A percentile compares a stretch with the other conserved stretches of the same genome.
phyloP scores from a whole-genome alignment of 371 early-diverging fungal species.

The Mortierella sp. region DNA sequence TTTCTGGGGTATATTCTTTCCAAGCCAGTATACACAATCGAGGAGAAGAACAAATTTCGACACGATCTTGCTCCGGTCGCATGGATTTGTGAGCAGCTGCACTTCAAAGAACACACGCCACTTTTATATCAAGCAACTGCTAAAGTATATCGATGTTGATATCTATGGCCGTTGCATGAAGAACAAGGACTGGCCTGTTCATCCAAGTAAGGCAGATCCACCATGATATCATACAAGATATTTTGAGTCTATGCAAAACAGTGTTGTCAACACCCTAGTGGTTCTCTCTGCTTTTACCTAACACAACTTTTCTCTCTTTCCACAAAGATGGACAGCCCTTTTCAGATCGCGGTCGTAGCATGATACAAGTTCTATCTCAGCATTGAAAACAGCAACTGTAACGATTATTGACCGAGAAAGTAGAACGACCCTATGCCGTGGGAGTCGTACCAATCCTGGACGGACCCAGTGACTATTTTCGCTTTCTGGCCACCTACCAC shows the following conservation, averaged over 20 bases:
- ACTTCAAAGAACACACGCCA: conserved; percentile 19
- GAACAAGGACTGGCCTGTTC: conserved; percentile 27
- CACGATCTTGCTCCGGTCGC: conserved; percentile 34
- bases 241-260: too few relatives aligned
- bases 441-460: conserved; percentile 49
- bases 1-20: conserved; percentile 3
- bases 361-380: conserved; percentile 49
- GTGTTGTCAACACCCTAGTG: too few relatives aligned
- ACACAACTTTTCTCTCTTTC: background rate
- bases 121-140: conserved; percentile 35
- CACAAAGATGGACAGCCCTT: conserved; percentile 5
- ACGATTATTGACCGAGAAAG: conserved; percentile 44
- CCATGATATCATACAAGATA: too few relatives aligned
- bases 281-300: background rate
- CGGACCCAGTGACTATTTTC: conserved; percentile 48
- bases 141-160: conserved; percentile 39
- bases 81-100: conserved; percentile 50
- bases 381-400: conserved; percentile 51
- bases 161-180: conserved; percentile 40
- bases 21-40: conserved; percentile 5
- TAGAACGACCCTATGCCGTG: conserved; percentile 24
- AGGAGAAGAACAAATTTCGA: conserved; percentile 18
- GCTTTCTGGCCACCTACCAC: conserved; percentile 32
- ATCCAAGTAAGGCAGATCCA: conserved; percentile 15
- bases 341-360: background rate